Percentiles rank a stretch among this genome's conserved stretches.
Conservation (phyloP, 2,329 filamentous ascomycete species). For the Colletotrichum horii region DNA sequence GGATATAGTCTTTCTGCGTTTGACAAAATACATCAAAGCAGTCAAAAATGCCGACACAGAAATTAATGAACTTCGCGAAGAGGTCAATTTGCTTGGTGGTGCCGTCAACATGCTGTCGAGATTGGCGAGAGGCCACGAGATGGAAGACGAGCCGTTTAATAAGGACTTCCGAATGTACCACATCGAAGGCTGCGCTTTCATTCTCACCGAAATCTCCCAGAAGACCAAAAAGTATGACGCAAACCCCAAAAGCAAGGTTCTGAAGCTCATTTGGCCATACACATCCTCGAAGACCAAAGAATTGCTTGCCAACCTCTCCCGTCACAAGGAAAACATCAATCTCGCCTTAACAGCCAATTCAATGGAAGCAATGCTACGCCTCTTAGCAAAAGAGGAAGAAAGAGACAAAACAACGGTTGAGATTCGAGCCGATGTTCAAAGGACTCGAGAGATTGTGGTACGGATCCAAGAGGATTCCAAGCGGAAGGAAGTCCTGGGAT, state of each 20-base stretch:
- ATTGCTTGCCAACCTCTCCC: not conserved
- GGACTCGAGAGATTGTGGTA: not conserved
- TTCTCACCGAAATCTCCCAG: not conserved
- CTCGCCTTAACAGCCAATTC: not conserved
- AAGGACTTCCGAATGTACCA: not conserved
- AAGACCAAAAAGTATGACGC: not conserved
- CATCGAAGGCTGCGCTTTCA: not conserved
- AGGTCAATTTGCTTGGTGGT: not conserved
- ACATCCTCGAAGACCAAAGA: not conserved
- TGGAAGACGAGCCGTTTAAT: not conserved
- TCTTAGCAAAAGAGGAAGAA: not conserved
- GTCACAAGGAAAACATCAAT: not conserved
- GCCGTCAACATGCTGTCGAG: not conserved
- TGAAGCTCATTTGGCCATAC: not conserved
- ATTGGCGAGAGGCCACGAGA: not conserved
- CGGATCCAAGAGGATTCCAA: not conserved
- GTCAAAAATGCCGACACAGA: not conserved
- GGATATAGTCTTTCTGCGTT: not conserved
- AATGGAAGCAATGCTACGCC: not conserved
- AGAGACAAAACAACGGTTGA: accelerated
- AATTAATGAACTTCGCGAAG: not conserved
- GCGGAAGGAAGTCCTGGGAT: accelerated
- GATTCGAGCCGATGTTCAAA: not conserved
- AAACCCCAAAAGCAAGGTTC: not conserved
- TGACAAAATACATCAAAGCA: not conserved